A percentile compares a stretch with the other conserved stretches of the same genome.
Evolutionary conservation across 768 basidiomycete genomes (phyloP).

Genomic region (Pleurotus platypus): DNA sequence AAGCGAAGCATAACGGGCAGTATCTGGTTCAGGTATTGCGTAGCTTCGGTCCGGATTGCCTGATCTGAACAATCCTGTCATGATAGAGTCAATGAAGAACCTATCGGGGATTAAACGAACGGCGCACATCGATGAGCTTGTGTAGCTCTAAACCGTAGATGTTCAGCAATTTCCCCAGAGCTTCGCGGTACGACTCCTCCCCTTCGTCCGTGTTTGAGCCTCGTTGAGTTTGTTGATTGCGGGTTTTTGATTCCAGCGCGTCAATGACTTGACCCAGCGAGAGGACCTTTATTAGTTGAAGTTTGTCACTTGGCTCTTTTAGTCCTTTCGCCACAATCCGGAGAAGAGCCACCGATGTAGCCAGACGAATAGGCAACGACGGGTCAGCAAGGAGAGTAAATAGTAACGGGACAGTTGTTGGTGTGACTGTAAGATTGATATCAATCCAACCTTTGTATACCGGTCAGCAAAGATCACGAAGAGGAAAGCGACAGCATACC

Average conservation of each 20-base stretch:
- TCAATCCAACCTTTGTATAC: slow-evolving; percentile 86
- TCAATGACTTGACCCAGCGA: slow-evolving; percentile 81
- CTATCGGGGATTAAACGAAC: slow-evolving; percentile 17
- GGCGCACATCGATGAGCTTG: slow-evolving; percentile 76
- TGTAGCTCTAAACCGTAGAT: slow-evolving; percentile 77
- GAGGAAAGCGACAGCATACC: slow-evolving; percentile 51
- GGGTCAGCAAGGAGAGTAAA: slow-evolving; percentile 79
- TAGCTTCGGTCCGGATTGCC: slow-evolving; percentile 61
- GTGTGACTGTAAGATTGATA: slow-evolving; percentile 93
- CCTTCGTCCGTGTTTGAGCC: slow-evolving; percentile 80
- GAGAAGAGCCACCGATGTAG: slow-evolving; percentile 74
- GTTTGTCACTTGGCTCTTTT: slow-evolving; percentile 85
- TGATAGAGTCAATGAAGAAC: slow-evolving; percentile 1
- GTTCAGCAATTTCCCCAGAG: slow-evolving; percentile 81
- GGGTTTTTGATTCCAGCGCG: slow-evolving; percentile 75
- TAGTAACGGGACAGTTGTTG: slow-evolving; percentile 79
- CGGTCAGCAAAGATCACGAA: background rate
- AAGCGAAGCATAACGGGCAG: slow-evolving; percentile 85
- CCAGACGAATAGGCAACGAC: slow-evolving; percentile 75
- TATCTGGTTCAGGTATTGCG: slow-evolving; percentile 56
- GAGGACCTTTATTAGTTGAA: slow-evolving; percentile 86
- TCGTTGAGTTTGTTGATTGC: slow-evolving; percentile 59
- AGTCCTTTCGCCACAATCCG: slow-evolving; percentile 91
- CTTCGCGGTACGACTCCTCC: slow-evolving; percentile 86
- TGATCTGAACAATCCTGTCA: slow-evolving; percentile 58